A percentile compares a stretch with the other conserved stretches of the same genome.
Evolutionary conservation across 176 grass and related monocot species (phyloP).

Genomic region (Oryza meyeriana): DNA sequence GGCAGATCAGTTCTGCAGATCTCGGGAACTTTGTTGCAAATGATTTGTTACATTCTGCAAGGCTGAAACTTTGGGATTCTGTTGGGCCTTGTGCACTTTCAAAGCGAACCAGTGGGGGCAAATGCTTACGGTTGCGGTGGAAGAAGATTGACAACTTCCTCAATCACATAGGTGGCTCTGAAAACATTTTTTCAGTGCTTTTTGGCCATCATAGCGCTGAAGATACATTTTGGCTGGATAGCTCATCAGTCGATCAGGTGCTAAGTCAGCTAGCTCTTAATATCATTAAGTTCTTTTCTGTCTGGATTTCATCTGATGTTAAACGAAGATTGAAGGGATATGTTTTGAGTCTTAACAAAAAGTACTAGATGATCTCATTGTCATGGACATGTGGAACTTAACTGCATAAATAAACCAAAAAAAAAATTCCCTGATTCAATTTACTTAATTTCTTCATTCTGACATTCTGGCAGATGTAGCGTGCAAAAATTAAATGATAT

Average conservation of each 20-base stretch:
- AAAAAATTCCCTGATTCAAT: background rate
- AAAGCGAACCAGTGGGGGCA: constrained; percentile 24
- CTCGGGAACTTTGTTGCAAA: constrained; percentile 26
- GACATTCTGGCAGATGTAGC: background rate
- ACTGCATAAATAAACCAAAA: background rate
- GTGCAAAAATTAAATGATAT: background rate
- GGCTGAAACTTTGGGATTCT: constrained; percentile 20
- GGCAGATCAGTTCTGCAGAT: constrained; percentile 64
- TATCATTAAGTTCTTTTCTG: constrained; percentile 14
- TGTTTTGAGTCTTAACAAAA: background rate
- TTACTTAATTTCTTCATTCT: background rate
- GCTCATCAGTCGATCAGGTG: constrained; percentile 93
- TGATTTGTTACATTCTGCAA: constrained; percentile 29
- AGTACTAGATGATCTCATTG: background rate
- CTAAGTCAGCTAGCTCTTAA: constrained; percentile 26
- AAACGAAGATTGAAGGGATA: background rate
- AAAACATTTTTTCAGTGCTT: constrained; percentile 66
- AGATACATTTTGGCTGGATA: constrained; percentile 98
- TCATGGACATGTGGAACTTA: background rate
- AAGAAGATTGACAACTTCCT: constrained; percentile 73
- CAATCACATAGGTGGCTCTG: constrained; percentile 34
- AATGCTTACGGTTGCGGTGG: constrained; percentile 63
- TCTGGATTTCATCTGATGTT: constrained; percentile 21
- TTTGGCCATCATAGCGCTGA: constrained; percentile 60
- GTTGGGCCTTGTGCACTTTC: constrained; percentile 7